Evolutionary conservation across 148 eudicot species (phyloP).

Genomic region (Rhododendron ovatum): DNA sequence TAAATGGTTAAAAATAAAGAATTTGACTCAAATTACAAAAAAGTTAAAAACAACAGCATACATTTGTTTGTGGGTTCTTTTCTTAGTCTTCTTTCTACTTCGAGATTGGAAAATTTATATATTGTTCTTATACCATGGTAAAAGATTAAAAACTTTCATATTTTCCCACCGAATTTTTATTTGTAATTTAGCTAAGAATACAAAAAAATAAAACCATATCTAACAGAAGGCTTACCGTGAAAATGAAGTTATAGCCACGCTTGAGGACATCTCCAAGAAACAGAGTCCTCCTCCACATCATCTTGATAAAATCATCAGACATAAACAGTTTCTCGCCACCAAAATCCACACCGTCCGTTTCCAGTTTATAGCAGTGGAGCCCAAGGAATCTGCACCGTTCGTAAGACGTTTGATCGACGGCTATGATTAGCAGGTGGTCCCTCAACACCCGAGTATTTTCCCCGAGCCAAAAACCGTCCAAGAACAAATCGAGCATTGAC

Average conservation of each 20-base stretch:
- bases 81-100: too few relatives aligned
- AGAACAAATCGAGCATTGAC: neutral
- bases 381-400: conserved; percentile 1
- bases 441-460: neutral
- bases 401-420: conserved; percentile 1
- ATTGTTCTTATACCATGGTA: too few relatives aligned
- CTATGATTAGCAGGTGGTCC: neutral
- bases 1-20: too few relatives aligned
- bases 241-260: conserved; percentile 54
- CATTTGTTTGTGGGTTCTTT: too few relatives aligned
- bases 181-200: neutral
- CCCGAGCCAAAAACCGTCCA: neutral
- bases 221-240: conserved; percentile 43
- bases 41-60: too few relatives aligned
- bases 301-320: neutral
- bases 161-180: neutral
- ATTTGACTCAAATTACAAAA: too few relatives aligned
- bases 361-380: neutral
- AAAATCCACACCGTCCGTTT: neutral
- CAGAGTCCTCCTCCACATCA: conserved; percentile 2
- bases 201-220: neutral
- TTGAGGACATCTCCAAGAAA: conserved; percentile 16
- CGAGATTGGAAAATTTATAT: too few relatives aligned
- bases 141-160: too few relatives aligned
- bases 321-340: neutral